Conservation (phyloP, 495 filamentous ascomycete genomes). For the Penicillium flavigenum region DNA sequence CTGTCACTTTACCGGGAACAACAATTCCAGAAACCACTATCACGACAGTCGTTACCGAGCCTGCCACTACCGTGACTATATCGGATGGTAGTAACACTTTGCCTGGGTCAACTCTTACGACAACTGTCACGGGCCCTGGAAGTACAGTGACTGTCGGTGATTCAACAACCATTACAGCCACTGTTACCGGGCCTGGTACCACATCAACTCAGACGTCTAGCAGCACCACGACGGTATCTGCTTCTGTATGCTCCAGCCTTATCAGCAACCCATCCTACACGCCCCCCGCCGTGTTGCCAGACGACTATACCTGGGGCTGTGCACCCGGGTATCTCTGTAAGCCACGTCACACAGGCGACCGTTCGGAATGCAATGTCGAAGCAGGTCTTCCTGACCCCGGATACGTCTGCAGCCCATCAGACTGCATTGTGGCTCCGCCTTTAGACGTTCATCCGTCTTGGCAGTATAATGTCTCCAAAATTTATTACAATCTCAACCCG, state of each 20-base stretch:
- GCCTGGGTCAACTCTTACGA: not conserved
- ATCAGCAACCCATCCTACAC: constrained; percentile 38
- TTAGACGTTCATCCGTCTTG: constrained; percentile 37
- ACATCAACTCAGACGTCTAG: constrained; percentile 9
- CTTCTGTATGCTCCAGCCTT: constrained; percentile 32
- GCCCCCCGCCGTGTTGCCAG: constrained; percentile 30
- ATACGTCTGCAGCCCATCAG: constrained; percentile 54
- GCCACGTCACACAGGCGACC: constrained; percentile 25
- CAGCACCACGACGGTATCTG: constrained; percentile 14
- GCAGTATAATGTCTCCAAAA: constrained; percentile 49
- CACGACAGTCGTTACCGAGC: not conserved
- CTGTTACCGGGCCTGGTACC: constrained; percentile 7
- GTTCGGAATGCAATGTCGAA: constrained; percentile 53
- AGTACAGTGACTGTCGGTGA: constrained; percentile 22
- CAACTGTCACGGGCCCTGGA: constrained; percentile 14
- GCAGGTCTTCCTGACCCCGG: constrained; percentile 49
- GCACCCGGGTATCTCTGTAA: constrained; percentile 60
- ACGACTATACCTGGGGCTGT: constrained; percentile 56
- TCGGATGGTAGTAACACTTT: not conserved
- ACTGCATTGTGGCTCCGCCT: constrained; percentile 51
- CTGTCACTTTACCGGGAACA: not conserved
- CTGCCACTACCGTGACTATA: constrained; percentile 8
- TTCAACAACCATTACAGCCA: constrained; percentile 13
- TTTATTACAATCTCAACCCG: constrained; percentile 67
- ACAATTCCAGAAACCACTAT: not conserved